These are phyloP conservation scores for Lodderomyces parapsilosis DNA, from an alignment of 1,139 yeast species.

Conservation along the genomic window DNA sequence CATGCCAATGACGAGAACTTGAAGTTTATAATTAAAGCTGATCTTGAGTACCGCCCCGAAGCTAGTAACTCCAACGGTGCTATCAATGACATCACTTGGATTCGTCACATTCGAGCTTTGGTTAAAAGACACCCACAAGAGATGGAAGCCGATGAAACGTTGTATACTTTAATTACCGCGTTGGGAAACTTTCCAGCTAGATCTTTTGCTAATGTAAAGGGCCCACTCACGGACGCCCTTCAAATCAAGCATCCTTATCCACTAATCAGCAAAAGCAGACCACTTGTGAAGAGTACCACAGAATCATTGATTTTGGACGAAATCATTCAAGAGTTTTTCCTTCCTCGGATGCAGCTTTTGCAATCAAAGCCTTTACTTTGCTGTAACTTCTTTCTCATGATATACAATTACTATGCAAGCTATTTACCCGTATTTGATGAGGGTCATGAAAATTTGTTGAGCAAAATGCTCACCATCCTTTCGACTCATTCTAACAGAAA, in stretches of 20 bases:
- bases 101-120: slow-evolving; percentile 18
- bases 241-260: background rate
- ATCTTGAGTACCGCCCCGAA: slow-evolving; percentile 1
- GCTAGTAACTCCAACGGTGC: background rate
- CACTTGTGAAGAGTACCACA: slow-evolving; percentile 20
- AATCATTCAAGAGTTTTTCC: slow-evolving; percentile 20
- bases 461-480: slow-evolving; percentile 17
- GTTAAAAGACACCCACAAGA: slow-evolving; percentile 8
- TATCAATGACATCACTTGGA: slow-evolving; percentile 22
- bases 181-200: slow-evolving; percentile 40
- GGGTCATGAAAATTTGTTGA: slow-evolving; percentile 20
- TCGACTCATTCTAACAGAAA: slow-evolving; percentile 43
- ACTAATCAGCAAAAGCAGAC: slow-evolving; percentile 22
- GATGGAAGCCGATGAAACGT: slow-evolving; percentile 14
- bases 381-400: slow-evolving; percentile 43
- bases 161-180: slow-evolving; percentile 35
- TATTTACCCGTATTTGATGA: slow-evolving; percentile 19
- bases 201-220: slow-evolving; percentile 9
- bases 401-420: slow-evolving; percentile 49
- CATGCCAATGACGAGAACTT: background rate
- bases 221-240: background rate
- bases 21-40: slow-evolving; percentile 3
- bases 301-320: slow-evolving; percentile 22
- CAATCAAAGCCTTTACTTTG: slow-evolving; percentile 25
- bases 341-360: slow-evolving; percentile 5